These are phyloP conservation scores for Scheffersomyces spartinae DNA, from an alignment of 805 yeast genomes.

Conservation along the genomic window DNA sequence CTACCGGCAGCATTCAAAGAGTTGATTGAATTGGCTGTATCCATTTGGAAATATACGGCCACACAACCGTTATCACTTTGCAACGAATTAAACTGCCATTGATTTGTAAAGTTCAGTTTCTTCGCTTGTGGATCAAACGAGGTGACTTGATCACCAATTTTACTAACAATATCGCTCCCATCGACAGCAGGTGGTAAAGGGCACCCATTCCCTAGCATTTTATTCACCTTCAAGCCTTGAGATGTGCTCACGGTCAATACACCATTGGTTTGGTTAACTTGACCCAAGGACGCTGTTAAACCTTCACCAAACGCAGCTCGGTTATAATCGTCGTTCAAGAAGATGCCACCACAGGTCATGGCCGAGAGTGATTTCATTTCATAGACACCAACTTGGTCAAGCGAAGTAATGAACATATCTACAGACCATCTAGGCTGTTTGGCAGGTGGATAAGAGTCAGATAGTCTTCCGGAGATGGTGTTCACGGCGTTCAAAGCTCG, in stretches of 20 bases:
- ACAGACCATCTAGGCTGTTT: conserved; percentile 10
- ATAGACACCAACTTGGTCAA: conserved; percentile 31
- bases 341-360: conserved; percentile 21
- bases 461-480: conserved; percentile 11
- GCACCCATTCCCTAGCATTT: conserved; percentile 19
- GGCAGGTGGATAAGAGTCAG: conserved; percentile 9
- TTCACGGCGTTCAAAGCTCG: conserved; percentile 7
- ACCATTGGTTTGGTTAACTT: conserved; percentile 4
- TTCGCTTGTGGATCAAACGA: conserved; percentile 20
- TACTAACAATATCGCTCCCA: conserved; percentile 3
- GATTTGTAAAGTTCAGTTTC: conserved; percentile 24
- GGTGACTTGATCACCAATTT: conserved; percentile 16
- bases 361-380: conserved; percentile 26
- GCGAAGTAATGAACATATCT: conserved; percentile 23
- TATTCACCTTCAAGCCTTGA: conserved; percentile 18
- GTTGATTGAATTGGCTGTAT: conserved; percentile 13
- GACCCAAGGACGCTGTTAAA: conserved; percentile 5
- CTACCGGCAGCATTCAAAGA: conserved; percentile 8
- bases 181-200: conserved; percentile 10
- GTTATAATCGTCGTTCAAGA: conserved; percentile 17
- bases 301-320: conserved; percentile 11
- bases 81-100: conserved; percentile 21
- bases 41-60: conserved; percentile 22
- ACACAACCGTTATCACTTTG: conserved; percentile 9
- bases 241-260: conserved; percentile 20